Base-by-base conservation (phyloP, 768 basidiomycete genomes). In the Suillus fuscotomentosus region DNA sequence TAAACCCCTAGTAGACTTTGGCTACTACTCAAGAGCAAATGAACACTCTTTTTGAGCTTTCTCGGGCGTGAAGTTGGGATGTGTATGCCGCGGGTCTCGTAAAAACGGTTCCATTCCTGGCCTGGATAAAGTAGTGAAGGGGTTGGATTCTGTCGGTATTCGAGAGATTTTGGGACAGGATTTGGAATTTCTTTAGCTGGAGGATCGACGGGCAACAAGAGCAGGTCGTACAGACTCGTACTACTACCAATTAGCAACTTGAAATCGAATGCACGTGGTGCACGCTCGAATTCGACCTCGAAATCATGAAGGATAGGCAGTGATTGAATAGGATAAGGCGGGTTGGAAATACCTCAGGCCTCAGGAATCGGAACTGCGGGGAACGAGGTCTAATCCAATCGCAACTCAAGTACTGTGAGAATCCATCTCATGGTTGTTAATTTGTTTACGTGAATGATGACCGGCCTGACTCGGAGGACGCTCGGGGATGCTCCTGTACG, bases 101-200 rank as follows among this genome's bases (percentile, higher is more conserved):
- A 5, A 22, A 45, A 47, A 5, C n/a, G 20, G 45, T 10, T 7
- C 31, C 31, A n/a, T 20, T 8, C 45, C 43, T n/a, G 9, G 31
- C n/a, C n/a, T 45, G n/a, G 10, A n/a, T 47, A 20, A 66, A 4
- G 69, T 67, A 1, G 65, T 36, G 36, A 66, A 70, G 0, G 69
- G 69, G 63, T 43, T 65, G 3, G 82, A 75, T 39, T 84, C 80
- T n/a, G 81, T 80, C 51, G 85, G 81, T 27, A 85, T 80, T 65
- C 86, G 85, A 3, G 84, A 85, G 92, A 94, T 68, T 92, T 92
- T 34, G 89, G 87, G 20, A 95, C 92, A 61, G 93, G 87, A 71
- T 88, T 87, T 31, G 73, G 87, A 91, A 69, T 80, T 88, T 70
- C 83, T 84, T 88, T 89, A 94, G 75, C 90, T 92, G 45, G 86